Percentiles rank a stretch among this genome's conserved stretches.
phyloP scores from a whole-genome alignment of 2,329 filamentous ascomycete species.

The Aureobasidium sp. region DNA sequence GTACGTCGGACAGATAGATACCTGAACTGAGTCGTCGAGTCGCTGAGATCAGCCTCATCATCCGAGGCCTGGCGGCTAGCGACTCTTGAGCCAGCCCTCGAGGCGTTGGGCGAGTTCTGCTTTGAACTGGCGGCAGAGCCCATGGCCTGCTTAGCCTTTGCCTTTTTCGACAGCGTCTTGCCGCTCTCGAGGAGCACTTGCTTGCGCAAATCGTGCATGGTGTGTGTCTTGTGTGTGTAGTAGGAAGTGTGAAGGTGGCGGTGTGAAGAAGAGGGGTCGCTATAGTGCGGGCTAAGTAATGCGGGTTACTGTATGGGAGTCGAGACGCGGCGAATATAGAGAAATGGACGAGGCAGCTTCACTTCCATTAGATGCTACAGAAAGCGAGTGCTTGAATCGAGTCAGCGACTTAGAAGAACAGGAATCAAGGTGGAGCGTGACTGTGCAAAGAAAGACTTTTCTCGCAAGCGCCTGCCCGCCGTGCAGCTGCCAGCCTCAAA shows the following conservation, averaged over 20 bases:
- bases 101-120: slow-evolving; percentile 48
- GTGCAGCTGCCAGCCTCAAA: neutral
- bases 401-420: neutral
- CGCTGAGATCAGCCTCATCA: slow-evolving; percentile 51
- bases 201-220: slow-evolving; percentile 43
- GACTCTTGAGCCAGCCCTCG: slow-evolving; percentile 51
- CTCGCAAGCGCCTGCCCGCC: slow-evolving; percentile 1
- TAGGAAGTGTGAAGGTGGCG: neutral
- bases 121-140: slow-evolving; percentile 50
- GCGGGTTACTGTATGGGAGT: slow-evolving; percentile 7
- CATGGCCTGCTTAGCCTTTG: slow-evolving; percentile 44
- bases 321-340: neutral
- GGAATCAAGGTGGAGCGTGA: neutral
- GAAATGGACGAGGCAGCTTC: neutral
- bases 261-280: slow-evolving; percentile 4
- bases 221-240: slow-evolving; percentile 6
- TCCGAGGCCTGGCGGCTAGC: slow-evolving; percentile 57
- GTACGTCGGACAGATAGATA: slow-evolving; percentile 23
- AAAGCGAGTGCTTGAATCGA: neutral
- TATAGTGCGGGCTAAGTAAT: neutral
- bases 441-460: neutral
- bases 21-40: slow-evolving; percentile 49
- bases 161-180: slow-evolving; percentile 65
- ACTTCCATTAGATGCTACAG: slow-evolving; percentile 13
- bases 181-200: slow-evolving; percentile 63